Evolutionary conservation across 2,329 filamentous ascomycete species (phyloP).

Genomic region (Fusarium sp.): DNA sequence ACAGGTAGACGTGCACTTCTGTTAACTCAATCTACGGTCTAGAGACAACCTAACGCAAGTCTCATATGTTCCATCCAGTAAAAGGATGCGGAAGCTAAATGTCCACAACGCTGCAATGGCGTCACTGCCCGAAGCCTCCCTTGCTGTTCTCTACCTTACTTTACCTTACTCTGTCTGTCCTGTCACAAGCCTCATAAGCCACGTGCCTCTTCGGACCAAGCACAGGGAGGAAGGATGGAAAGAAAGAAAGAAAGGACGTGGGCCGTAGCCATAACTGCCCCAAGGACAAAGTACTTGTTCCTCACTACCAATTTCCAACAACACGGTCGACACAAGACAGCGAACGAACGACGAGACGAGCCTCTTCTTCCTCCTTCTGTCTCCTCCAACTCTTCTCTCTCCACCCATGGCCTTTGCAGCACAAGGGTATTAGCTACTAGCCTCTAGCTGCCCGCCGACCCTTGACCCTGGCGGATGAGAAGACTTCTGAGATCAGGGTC

Average conservation of each 20-base stretch:
- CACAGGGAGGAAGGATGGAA: constrained; percentile 7
- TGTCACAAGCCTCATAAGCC: constrained; percentile 37
- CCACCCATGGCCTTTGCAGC: constrained; percentile 17
- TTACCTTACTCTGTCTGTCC: constrained; percentile 1
- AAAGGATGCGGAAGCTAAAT: constrained; percentile 10
- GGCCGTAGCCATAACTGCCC: constrained; percentile 31
- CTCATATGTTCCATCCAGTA: constrained; percentile 13
- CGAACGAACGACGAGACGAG: constrained; percentile 14
- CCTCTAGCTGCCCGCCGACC: constrained; percentile 25
- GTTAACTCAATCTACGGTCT: constrained; percentile 8
- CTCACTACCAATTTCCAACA: constrained; percentile 46
- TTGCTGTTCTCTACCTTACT: constrained; percentile 1
- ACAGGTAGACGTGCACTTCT: constrained; percentile 4
- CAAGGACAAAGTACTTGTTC: constrained; percentile 33
- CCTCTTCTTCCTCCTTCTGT: constrained; percentile 25
- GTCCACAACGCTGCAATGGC: constrained; percentile 7
- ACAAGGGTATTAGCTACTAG: constrained; percentile 28
- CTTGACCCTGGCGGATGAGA: constrained; percentile 33
- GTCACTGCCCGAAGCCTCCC: constrained; percentile 22
- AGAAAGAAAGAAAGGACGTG: background rate
- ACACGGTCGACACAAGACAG: background rate
- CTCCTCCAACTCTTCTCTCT: constrained; percentile 10
- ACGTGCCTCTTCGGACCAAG: constrained; percentile 28
- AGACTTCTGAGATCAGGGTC: constrained; percentile 31
- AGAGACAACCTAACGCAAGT: constrained; percentile 11